Percentiles rank a stretch among this genome's conserved stretches.
phyloP scores from a whole-genome alignment of 768 basidiomycete genomes.

The Boletellus ananas region DNA sequence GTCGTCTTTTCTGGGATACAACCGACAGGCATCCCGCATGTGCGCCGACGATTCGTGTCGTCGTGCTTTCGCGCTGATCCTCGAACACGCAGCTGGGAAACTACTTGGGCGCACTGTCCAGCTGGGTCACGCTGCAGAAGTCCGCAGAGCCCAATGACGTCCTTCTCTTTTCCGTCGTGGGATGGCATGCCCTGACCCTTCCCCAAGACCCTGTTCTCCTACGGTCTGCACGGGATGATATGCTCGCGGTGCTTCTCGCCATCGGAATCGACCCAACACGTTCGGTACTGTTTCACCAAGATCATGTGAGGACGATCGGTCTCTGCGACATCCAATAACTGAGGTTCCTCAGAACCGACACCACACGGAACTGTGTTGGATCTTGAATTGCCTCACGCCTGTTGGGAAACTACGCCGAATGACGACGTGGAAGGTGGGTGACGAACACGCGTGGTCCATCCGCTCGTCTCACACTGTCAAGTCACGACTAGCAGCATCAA shows the following conservation, averaged over 20 bases:
- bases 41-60: conserved; percentile 31
- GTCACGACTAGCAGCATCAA: conserved; percentile 70
- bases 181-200: conserved; percentile 91
- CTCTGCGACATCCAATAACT: not conserved
- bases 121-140: conserved; percentile 83
- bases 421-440: conserved; percentile 92
- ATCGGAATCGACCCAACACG: conserved; percentile 77
- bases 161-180: conserved; percentile 84
- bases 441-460: not conserved
- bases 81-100: conserved; percentile 70
- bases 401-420: conserved; percentile 81
- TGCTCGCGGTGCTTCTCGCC: conserved; percentile 80
- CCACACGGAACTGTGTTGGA: conserved; percentile 88
- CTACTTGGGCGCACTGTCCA: conserved; percentile 83
- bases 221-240: conserved; percentile 59
- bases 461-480: conserved; percentile 26
- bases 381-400: conserved; percentile 79
- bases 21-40: conserved; percentile 89
- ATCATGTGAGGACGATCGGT: conserved; percentile 56
- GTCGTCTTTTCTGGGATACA: conserved; percentile 90
- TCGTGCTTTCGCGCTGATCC: conserved; percentile 2
- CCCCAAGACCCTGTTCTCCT: conserved; percentile 77
- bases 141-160: conserved; percentile 53
- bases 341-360: conserved; percentile 57
- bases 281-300: conserved; percentile 81